phyloP scores from a whole-genome alignment of 371 early-diverging fungal genomes.

The Lichtheimia corymbifera region DNA sequence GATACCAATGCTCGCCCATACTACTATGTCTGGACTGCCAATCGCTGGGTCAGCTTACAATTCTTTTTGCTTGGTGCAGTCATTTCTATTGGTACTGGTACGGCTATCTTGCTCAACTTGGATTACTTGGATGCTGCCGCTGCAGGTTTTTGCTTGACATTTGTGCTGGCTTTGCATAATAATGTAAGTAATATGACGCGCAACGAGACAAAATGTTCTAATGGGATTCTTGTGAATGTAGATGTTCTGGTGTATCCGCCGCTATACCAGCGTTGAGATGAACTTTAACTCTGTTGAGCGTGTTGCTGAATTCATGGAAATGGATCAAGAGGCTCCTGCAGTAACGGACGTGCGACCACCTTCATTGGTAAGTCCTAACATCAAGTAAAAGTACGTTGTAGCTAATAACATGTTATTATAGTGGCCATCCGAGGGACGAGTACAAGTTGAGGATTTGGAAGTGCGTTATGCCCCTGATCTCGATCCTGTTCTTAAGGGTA shows the following conservation, averaged over 20 bases:
- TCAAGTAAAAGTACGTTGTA: not conserved
- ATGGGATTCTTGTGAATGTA: conserved; percentile 12
- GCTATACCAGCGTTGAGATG: conserved; percentile 81
- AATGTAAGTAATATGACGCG: conserved; percentile 29
- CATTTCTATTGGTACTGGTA: conserved; percentile 61
- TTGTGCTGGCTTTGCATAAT: conserved; percentile 71
- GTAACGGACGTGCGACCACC: conserved; percentile 55
- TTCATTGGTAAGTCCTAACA: conserved; percentile 35
- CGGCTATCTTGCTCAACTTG: conserved; percentile 43
- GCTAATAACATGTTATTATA: conserved; percentile 9
- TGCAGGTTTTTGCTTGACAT: conserved; percentile 77
- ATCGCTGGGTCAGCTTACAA: conserved; percentile 83
- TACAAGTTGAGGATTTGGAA: conserved; percentile 58
- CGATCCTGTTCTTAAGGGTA: conserved; percentile 58
- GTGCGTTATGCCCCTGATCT: conserved; percentile 64
- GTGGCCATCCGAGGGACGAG: conserved; percentile 68
- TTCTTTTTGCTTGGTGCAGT: conserved; percentile 66
- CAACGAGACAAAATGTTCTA: not conserved
- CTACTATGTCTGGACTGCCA: conserved; percentile 74
- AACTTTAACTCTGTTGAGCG: conserved; percentile 86
- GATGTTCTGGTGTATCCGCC: conserved; percentile 68
- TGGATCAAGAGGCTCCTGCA: conserved; percentile 77
- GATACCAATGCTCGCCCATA: conserved; percentile 71
- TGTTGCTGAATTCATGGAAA: conserved; percentile 74
- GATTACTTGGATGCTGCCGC: conserved; percentile 64